Evolutionary conservation across 345 rosid species (phyloP).

Genomic region (Citrus cavaleriei): DNA sequence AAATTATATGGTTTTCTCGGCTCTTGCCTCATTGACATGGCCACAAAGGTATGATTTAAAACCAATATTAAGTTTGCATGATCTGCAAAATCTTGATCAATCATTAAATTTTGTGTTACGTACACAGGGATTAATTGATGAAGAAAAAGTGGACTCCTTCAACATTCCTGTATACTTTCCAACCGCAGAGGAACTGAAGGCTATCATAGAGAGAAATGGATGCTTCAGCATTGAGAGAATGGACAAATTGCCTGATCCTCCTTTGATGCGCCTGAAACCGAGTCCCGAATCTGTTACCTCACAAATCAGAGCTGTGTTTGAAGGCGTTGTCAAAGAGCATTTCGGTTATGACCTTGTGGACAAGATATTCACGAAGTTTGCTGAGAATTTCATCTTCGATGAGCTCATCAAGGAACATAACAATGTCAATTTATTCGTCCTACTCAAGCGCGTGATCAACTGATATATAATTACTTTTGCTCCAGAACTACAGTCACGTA

Average conservation of each 20-base stretch:
- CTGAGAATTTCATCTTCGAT: not conserved
- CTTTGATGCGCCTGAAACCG: not conserved
- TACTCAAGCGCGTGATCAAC: not conserved
- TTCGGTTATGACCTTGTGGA: constrained; percentile 11
- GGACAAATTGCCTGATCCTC: not conserved
- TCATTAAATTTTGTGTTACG: not conserved
- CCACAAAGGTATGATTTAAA: not conserved
- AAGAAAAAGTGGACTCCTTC: constrained; percentile 16
- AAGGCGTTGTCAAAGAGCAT: constrained; percentile 7
- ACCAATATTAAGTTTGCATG: not conserved
- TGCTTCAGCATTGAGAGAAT: constrained; percentile 12
- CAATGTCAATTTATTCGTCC: not conserved
- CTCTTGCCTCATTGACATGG: not conserved
- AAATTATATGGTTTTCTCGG: not conserved
- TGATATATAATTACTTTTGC: not conserved
- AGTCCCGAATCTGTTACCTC: not conserved
- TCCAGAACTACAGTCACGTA: no score
- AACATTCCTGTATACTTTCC: constrained; percentile 2
- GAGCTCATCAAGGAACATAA: not conserved
- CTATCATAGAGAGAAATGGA: not conserved
- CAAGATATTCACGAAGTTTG: not conserved
- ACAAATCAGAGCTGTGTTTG: constrained; percentile 4
- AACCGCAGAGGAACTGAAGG: not conserved
- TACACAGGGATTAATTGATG: not conserved
- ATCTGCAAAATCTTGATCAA: not conserved